Evolutionary conservation across 768 basidiomycete genomes (phyloP).

Genomic region (Xerocomellus chrysenteron): DNA sequence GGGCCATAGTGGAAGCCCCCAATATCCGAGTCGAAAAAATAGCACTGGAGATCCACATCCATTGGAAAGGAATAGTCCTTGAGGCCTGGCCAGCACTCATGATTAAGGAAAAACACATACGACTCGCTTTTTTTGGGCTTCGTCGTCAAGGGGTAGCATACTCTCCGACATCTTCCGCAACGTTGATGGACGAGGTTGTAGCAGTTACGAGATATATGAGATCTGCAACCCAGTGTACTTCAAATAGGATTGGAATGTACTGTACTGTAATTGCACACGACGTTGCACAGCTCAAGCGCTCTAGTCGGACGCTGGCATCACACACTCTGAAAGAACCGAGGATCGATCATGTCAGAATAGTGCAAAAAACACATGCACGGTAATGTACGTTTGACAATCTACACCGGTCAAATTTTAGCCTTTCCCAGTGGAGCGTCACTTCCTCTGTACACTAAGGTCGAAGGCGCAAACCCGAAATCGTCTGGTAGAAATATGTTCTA

Average conservation of each 20-base stretch:
- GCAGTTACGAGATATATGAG: not conserved
- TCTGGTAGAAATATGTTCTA: conserved; percentile 68
- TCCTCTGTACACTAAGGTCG: conserved; percentile 76
- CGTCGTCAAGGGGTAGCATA: conserved; percentile 68
- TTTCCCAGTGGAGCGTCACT: conserved; percentile 62
- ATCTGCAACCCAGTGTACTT: not conserved
- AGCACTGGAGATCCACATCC: conserved; percentile 59
- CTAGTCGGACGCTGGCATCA: not conserved
- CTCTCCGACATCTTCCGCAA: conserved; percentile 33
- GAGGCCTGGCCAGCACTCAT: conserved; percentile 4
- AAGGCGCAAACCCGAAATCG: conserved; percentile 85
- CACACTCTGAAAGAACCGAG: not conserved
- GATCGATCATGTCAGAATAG: not conserved
- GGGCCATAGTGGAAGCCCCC: conserved; percentile 99
- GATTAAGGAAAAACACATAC: conserved; percentile 46
- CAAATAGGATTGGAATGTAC: not conserved
- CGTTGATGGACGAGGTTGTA: not conserved
- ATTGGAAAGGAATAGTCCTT: not conserved
- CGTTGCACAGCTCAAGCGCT: conserved; percentile 1
- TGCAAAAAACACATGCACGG: conserved; percentile 7
- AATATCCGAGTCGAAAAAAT: conserved; percentile 99
- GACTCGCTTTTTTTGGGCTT: conserved; percentile 80
- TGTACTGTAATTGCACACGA: conserved; percentile 16
- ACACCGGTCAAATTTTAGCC: conserved; percentile 51
- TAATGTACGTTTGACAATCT: conserved; percentile 4